Conservation (phyloP, 257 asterid species). For the Paulownia fortunei region DNA sequence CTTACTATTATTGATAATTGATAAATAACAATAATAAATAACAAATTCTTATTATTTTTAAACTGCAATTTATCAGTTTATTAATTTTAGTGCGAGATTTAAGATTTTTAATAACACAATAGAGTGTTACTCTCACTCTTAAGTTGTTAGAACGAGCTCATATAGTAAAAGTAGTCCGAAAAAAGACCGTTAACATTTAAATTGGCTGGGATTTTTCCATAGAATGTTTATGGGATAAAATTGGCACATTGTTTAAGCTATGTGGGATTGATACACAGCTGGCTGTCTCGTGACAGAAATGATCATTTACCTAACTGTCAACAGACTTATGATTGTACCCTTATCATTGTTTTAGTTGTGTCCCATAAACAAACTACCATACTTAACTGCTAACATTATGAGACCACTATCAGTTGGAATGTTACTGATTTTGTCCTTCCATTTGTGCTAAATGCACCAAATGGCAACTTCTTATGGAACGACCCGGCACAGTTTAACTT, state of each 20-base stretch:
- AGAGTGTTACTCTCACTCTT: too few species aligned
- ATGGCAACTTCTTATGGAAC: neutral
- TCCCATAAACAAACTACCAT: neutral
- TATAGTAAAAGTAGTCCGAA: too few species aligned
- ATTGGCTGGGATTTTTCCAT: neutral
- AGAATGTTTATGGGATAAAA: neutral
- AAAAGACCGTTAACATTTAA: too few species aligned
- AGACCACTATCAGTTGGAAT: neutral
- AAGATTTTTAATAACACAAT: too few species aligned
- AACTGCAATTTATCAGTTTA: too few species aligned
- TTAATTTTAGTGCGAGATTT: too few species aligned
- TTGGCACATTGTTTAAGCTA: neutral
- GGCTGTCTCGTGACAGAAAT: constrained; percentile 17
- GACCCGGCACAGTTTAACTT: too few species aligned
- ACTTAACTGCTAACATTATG: neutral
- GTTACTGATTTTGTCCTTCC: neutral
- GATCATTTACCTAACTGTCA: constrained; percentile 14
- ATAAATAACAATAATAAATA: too few species aligned
- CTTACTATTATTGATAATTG: too few species aligned
- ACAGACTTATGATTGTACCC: constrained; percentile 13
- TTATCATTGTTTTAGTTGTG: neutral
- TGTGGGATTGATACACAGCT: neutral
- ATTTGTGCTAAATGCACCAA: neutral
- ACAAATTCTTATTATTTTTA: too few species aligned
- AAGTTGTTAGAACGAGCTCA: too few species aligned